A percentile compares a stretch with the other conserved stretches of the same genome.
phyloP scores from a whole-genome alignment of 1,284 basidiomycete genomes.

The Chondrostereum purpureum region DNA sequence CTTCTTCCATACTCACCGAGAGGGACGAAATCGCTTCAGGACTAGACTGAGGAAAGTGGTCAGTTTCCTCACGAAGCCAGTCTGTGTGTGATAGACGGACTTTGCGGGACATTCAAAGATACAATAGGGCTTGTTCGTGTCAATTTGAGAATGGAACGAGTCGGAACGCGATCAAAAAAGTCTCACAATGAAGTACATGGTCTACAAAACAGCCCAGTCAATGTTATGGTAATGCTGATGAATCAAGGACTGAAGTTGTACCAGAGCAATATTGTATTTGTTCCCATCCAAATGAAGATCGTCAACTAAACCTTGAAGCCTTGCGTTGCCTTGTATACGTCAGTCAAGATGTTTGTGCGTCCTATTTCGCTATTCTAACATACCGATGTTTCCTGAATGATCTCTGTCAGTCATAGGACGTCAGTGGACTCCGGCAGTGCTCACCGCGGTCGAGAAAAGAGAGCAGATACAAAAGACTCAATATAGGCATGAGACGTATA shows the following conservation, averaged over 20 bases:
- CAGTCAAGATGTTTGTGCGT: not conserved
- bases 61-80: no score
- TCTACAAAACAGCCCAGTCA: no score
- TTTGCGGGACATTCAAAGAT: slow-evolving; percentile 58
- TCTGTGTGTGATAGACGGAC: no score
- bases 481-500: slow-evolving; percentile 54
- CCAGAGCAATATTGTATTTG: slow-evolving; percentile 61
- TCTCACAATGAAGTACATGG: slow-evolving; percentile 61
- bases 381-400: slow-evolving; percentile 49
- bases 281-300: slow-evolving; percentile 52
- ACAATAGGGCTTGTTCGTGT: slow-evolving; percentile 46
- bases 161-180: not conserved
- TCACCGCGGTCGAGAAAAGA: slow-evolving; percentile 61
- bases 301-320: slow-evolving; percentile 48
- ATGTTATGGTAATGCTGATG: no score
- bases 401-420: not conserved
- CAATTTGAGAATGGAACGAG: not conserved
- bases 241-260: no score
- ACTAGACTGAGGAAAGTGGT: slow-evolving; percentile 33
- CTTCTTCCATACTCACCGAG: slow-evolving; percentile 26
- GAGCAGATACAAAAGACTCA: slow-evolving; percentile 57
- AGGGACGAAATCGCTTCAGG: slow-evolving; percentile 45
- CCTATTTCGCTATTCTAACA: slow-evolving; percentile 3
- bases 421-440: slow-evolving; percentile 6
- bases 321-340: slow-evolving; percentile 61